Evolutionary conservation across 345 rosid species (phyloP).

Genomic region (Eucalyptus erythrocorys): DNA sequence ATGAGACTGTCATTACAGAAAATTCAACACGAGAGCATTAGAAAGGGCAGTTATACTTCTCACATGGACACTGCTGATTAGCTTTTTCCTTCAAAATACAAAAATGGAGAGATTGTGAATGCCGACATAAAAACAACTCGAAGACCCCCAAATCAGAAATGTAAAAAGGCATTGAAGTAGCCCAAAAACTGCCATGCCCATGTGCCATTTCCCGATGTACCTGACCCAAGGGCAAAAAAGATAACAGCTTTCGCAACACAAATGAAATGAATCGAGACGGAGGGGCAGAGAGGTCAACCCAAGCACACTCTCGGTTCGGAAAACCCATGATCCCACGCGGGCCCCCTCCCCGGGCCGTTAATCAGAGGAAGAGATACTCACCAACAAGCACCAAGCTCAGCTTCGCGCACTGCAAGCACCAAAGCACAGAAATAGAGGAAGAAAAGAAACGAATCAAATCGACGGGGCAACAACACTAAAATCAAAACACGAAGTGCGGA

Average conservation of each 20-base stretch:
- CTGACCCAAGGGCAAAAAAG: background rate
- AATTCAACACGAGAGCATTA: background rate
- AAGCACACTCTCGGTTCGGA: background rate
- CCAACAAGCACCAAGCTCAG: conserved; percentile 68
- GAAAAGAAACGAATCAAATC: background rate
- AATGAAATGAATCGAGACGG: background rate
- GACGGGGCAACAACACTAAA: background rate
- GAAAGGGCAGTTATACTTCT: background rate
- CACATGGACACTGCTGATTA: background rate
- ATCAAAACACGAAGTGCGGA: background rate
- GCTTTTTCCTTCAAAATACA: background rate
- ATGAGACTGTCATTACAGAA: background rate
- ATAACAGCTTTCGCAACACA: background rate
- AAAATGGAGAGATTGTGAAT: background rate
- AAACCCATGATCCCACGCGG: background rate
- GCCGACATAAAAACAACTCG: background rate
- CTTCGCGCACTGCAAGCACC: conserved; percentile 65
- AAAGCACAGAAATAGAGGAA: background rate
- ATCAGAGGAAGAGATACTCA: conserved; percentile 5
- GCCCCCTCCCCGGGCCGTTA: background rate
- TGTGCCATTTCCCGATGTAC: background rate
- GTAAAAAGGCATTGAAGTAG: background rate
- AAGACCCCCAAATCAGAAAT: background rate
- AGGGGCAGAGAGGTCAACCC: background rate
- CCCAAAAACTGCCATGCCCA: background rate